Conservation (phyloP, 768 basidiomycete species). For the Pleurotus tuber-regium region DNA sequence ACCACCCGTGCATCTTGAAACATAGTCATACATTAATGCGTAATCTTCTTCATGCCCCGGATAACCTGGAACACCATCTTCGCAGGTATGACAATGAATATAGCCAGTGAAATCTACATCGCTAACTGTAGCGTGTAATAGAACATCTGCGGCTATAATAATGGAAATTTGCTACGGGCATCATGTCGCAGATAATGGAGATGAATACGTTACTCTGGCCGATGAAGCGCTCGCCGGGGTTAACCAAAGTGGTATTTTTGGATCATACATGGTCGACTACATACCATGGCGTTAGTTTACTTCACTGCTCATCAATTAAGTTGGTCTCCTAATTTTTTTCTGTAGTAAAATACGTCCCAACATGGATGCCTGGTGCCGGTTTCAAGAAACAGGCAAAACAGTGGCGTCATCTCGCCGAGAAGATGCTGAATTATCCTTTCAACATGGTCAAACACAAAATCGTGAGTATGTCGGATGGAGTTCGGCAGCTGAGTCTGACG, state of each 20-base stretch:
- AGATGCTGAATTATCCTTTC: slow-evolving; percentile 36
- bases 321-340: slow-evolving; percentile 4
- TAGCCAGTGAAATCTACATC: neutral
- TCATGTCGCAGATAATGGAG: slow-evolving; percentile 20
- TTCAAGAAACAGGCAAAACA: slow-evolving; percentile 40
- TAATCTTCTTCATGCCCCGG: slow-evolving; percentile 1
- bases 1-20: slow-evolving; percentile 2
- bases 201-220: slow-evolving; percentile 23
- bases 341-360: slow-evolving; percentile 39
- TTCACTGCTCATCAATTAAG: slow-evolving; percentile 6
- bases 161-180: slow-evolving; percentile 19
- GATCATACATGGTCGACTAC: slow-evolving; percentile 21
- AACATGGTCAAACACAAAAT: slow-evolving; percentile 25
- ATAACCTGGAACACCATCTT: slow-evolving; percentile 7
- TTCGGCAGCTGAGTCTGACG: neutral
- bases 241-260: slow-evolving; percentile 17
- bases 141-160: slow-evolving; percentile 14
- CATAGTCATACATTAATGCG: slow-evolving; percentile 3
- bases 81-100: neutral
- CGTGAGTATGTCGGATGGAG: slow-evolving; percentile 19
- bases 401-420: slow-evolving; percentile 29
- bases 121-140: neutral
- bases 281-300: slow-evolving; percentile 1
- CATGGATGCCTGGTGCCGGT: slow-evolving; percentile 45
- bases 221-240: slow-evolving; percentile 22